These are phyloP conservation scores for Jatropha multifida DNA, from an alignment of 441 rosid species.

Conservation along the genomic window DNA sequence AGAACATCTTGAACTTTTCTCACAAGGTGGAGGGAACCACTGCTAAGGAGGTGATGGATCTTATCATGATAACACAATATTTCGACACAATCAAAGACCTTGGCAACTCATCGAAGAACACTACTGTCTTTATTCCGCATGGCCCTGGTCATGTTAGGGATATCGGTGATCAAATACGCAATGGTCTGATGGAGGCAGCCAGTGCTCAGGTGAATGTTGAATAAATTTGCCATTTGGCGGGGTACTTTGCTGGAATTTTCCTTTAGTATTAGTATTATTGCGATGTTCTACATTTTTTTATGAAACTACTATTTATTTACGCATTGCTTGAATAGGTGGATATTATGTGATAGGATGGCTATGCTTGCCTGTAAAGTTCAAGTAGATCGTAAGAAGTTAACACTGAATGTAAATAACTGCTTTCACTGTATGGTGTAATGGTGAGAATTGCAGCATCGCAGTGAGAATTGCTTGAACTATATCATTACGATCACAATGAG, in stretches of 20 bases:
- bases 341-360: background rate
- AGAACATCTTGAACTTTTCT: constrained; percentile 93
- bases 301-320: background rate
- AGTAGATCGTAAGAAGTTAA: background rate
- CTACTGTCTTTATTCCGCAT: constrained; percentile 90
- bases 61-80: constrained; percentile 94
- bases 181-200: constrained; percentile 84
- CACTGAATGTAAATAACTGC: background rate
- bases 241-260: background rate
- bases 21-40: constrained; percentile 86
- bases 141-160: constrained; percentile 98
- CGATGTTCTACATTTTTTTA: background rate
- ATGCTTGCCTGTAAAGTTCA: background rate
- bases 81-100: constrained; percentile 93
- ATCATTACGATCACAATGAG: no score
- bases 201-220: constrained; percentile 42
- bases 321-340: background rate
- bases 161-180: constrained; percentile 77
- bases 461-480: no score
- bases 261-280: background rate
- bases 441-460: background rate
- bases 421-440: background rate
- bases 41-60: constrained; percentile 94
- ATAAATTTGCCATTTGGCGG: background rate
- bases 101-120: constrained; percentile 85